phyloP scores from a whole-genome alignment of 139 green algal species.

The Haematococcus lacustris region DNA sequence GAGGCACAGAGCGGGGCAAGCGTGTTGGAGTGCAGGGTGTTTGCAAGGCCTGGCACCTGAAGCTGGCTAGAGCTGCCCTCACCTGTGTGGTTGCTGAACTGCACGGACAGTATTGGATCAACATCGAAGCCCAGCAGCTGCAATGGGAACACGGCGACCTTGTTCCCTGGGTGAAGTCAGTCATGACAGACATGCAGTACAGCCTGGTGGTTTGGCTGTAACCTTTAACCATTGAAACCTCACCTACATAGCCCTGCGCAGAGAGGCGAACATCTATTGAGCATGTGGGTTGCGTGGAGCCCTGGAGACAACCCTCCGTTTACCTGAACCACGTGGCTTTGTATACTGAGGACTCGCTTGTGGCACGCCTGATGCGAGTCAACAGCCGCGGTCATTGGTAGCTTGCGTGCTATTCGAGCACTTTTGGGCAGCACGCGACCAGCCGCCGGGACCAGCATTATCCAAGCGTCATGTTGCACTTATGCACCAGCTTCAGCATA shows the following conservation, averaged over 20 bases:
- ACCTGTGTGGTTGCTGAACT: conserved; percentile 83
- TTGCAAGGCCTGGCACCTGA: background rate
- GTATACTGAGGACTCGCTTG: conserved; percentile 75
- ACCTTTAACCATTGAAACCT: no score
- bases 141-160: conserved; percentile 81
- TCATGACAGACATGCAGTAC: no score
- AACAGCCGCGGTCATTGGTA: background rate
- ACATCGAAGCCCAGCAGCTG: conserved; percentile 89
- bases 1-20: background rate
- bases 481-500: background rate
- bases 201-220: no score
- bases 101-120: conserved; percentile 74
- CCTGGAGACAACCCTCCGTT: no score
- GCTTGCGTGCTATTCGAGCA: background rate
- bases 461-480: background rate
- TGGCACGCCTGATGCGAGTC: background rate
- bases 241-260: no score
- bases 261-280: no score
- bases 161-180: no score
- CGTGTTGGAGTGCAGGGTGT: background rate
- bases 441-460: background rate
- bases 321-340: conserved; percentile 82
- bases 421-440: no score
- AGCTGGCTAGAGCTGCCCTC: background rate
- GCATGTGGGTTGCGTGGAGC: no score